These are phyloP conservation scores for Aegilops umbellulata DNA, from an alignment of 176 grass and related monocot genomes.

Conservation along the genomic window DNA sequence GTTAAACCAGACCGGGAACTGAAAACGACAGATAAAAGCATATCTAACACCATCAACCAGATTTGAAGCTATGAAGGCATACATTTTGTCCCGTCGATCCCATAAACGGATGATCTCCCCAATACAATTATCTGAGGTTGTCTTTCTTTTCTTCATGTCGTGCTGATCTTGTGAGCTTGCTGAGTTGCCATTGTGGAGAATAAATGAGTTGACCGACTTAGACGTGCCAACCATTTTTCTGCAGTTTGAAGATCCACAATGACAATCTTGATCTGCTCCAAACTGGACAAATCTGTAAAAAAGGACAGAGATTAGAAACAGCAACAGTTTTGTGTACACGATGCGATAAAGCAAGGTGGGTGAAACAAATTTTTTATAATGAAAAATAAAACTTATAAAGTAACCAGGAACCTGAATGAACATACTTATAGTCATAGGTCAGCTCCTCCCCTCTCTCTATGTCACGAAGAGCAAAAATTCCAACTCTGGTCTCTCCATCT, in stretches of 20 bases:
- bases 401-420: conserved; percentile 4
- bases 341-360: conserved; percentile 13
- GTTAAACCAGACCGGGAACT: neutral
- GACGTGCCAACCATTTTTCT: conserved; percentile 71
- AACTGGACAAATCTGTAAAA: conserved; percentile 91
- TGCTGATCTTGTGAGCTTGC: conserved; percentile 37
- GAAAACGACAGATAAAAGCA: neutral
- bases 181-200: conserved; percentile 36
- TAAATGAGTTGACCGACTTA: neutral
- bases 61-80: neutral
- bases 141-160: conserved; percentile 46
- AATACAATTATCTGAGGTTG: conserved; percentile 54
- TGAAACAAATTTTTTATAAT: neutral
- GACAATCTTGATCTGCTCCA: conserved; percentile 88
- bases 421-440: conserved; percentile 96
- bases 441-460: conserved; percentile 87
- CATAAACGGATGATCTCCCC: conserved; percentile 63
- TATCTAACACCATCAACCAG: neutral
- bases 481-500: conserved; percentile 92
- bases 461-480: conserved; percentile 78
- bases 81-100: conserved; percentile 53
- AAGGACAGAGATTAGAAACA: conserved; percentile 33
- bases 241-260: conserved; percentile 86
- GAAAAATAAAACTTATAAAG: neutral
- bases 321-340: conserved; percentile 6